Conservation (phyloP, 192 early-diverging fungal species). For the Dissophora globulifera region DNA sequence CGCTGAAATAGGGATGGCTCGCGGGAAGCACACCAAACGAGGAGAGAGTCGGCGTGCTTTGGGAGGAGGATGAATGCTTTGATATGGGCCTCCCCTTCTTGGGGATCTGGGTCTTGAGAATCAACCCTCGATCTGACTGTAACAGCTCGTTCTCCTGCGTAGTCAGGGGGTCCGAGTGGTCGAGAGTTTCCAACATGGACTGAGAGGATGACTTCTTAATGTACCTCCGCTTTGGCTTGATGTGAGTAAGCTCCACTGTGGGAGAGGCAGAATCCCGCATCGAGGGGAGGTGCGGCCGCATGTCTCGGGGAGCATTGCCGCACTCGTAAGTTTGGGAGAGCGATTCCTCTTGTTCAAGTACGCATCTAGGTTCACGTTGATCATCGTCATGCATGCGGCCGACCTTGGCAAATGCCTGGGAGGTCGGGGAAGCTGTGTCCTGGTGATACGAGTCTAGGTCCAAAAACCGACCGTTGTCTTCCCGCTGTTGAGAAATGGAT, state of each 20-base stretch:
- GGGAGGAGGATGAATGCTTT: conserved; percentile 17
- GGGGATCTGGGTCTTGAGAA: conserved; percentile 49
- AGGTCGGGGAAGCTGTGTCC: no score
- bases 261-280: not conserved
- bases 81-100: conserved; percentile 50
- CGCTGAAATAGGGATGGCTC: conserved; percentile 25
- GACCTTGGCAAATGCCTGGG: no score
- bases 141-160: conserved; percentile 1
- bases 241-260: not conserved
- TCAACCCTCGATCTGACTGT: conserved; percentile 41
- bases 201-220: conserved; percentile 19
- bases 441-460: no score
- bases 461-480: no score
- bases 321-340: not conserved
- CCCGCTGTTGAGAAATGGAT: no score
- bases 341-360: not conserved
- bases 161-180: not conserved
- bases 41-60: conserved; percentile 31
- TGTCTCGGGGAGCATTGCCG: not conserved
- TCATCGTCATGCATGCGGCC: not conserved
- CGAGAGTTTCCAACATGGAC: not conserved
- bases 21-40: conserved; percentile 24
- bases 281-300: not conserved
- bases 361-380: not conserved
- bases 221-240: conserved; percentile 37